Percentiles rank a stretch among this genome's conserved stretches.
Evolutionary conservation across 495 filamentous ascomycete species (phyloP).

Genomic region (Talaromyces stipitatus): DNA sequence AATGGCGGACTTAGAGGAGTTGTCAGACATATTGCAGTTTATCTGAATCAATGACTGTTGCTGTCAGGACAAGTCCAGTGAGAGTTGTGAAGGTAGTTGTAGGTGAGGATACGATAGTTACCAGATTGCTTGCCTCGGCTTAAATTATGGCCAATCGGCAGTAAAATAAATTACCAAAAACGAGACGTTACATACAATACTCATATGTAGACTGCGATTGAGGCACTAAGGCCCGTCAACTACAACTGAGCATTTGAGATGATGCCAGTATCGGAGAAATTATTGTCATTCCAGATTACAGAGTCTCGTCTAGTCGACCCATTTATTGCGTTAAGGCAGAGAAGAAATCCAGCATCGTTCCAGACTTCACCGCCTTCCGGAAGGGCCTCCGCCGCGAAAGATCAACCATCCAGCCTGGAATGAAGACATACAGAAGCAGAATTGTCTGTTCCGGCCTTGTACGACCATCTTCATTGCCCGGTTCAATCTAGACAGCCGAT

Average conservation of each 20-base stretch:
- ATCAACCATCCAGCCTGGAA: neutral
- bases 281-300: neutral
- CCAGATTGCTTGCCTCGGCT: conserved; percentile 1
- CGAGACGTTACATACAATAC: neutral
- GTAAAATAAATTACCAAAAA: neutral
- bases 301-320: too few relatives aligned
- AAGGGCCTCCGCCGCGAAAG: neutral
- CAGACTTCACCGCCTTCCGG: neutral
- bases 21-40: conserved; percentile 28
- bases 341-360: too few relatives aligned
- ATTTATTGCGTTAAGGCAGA: too few relatives aligned
- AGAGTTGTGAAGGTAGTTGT: neutral
- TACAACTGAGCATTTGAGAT: neutral
- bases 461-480: neutral
- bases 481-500: neutral
- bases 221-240: neutral
- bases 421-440: neutral
- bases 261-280: too few relatives aligned
- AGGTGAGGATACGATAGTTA: neutral
- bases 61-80: neutral
- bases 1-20: conserved; percentile 28
- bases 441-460: neutral
- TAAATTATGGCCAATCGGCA: neutral
- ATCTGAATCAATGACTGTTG: neutral
- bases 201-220: neutral